phyloP scores from a whole-genome alignment of 768 basidiomycete genomes.

The Saitozyma podzolica region DNA sequence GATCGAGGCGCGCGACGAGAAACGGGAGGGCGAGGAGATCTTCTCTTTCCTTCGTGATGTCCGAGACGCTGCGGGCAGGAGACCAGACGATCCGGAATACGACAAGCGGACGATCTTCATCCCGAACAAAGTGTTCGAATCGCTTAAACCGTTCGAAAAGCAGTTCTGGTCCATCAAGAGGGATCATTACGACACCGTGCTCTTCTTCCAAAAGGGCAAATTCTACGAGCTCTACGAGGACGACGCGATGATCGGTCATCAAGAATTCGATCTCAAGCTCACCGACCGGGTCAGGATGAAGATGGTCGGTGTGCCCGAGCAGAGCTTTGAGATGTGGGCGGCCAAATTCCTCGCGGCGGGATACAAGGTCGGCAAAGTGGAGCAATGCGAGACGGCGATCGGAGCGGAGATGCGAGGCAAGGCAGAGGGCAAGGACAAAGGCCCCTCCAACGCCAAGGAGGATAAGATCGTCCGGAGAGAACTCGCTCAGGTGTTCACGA shows the following conservation, averaged over 20 bases:
- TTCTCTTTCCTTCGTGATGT: conserved; percentile 72
- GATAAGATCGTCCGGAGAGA: conserved; percentile 82
- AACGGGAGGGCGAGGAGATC: conserved; percentile 74
- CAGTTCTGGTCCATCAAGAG: conserved; percentile 91
- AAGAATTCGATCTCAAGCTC: conserved; percentile 86
- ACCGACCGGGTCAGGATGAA: conserved; percentile 91
- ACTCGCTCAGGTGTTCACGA: conserved; percentile 92
- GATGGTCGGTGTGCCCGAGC: conserved; percentile 97
- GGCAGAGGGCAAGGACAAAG: conserved; percentile 58
- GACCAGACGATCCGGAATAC: conserved; percentile 79
- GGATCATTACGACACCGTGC: conserved; percentile 91
- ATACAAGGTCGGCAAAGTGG: conserved; percentile 75
- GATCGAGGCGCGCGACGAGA: conserved; percentile 75
- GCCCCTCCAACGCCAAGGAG: conserved; percentile 46
- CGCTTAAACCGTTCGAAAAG: conserved; percentile 86
- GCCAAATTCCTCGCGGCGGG: conserved; percentile 53
- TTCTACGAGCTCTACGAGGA: conserved; percentile 77
- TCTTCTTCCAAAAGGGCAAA: conserved; percentile 96
- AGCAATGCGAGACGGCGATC: conserved; percentile 94
- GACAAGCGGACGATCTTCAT: conserved; percentile 86
- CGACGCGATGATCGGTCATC: conserved; percentile 86
- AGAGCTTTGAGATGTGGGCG: conserved; percentile 73
- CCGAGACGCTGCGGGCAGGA: conserved; percentile 76
- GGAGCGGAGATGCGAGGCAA: conserved; percentile 88
- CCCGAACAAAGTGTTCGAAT: conserved; percentile 68